Evolutionary conservation across 176 grass and related monocot species (phyloP), one percentile per base, ranked within the genome.

Genomic region (Lolium rigidum): DNA sequence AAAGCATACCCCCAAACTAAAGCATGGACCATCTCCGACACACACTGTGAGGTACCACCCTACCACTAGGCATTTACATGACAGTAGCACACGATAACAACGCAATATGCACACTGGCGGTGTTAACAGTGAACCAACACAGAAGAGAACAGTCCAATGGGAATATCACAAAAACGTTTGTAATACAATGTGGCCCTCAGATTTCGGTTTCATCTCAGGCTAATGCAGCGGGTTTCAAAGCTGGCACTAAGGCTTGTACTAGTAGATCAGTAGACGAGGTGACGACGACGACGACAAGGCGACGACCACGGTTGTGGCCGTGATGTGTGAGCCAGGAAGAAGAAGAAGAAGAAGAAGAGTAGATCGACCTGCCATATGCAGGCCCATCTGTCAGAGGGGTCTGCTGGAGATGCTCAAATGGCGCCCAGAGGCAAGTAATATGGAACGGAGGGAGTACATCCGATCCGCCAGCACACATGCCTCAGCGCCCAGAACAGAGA

Each of bases 401-500:
- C 21, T 26, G 60, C 22, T 31, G 26, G 24, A 31, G 25, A 31
- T 65, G 62, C 62, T 65, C 62, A 43, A 7, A 43, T 43, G 41
- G 41, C 41, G 41, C 41, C 41, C 41, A 43, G 41, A 43, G 7
- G 6, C 4, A 7, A 7, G 4, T 6, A 43, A 6, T 43, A 43
- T 43, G 41, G 41, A 43, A 43, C 41, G 7, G 41, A 43, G 41
- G 41, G 41, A 43, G 44, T 56, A 43, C 83, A 78, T 17, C 4
- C 51, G 15, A 54, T 54, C 51, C 51, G 9, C 2, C 48, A 20
- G 62, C 54, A 70, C 37, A 70, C 66, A 82, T 54, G 79, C 35
- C 56, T 47, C 79, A 31, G 74, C 55, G 56, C 79, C 79, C 55
- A 90, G 68, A 84, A 50, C 81, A 80, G 41, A 80, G 59, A 50